These are phyloP conservation scores for Umbelopsis sp. DNA, from an alignment of 371 early-diverging fungal species.

Conservation along the genomic window DNA sequence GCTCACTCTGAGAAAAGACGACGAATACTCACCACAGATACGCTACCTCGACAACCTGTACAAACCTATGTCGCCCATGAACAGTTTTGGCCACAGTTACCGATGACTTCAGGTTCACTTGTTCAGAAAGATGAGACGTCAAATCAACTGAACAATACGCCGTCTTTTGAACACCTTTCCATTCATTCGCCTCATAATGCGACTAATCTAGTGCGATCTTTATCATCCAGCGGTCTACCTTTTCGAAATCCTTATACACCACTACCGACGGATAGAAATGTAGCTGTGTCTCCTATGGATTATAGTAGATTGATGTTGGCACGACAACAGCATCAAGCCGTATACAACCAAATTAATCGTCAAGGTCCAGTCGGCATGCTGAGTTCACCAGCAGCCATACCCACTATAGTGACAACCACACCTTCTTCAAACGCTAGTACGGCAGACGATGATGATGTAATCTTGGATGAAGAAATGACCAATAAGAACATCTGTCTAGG, in stretches of 20 bases:
- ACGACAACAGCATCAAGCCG: neutral
- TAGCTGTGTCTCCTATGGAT: neutral
- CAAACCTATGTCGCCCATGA: neutral
- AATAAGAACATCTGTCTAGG: conserved; percentile 43
- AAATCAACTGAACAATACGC: neutral
- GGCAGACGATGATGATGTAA: conserved; percentile 26
- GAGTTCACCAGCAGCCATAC: neutral
- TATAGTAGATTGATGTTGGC: neutral
- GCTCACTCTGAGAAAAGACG: conserved; percentile 16
- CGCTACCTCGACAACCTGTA: neutral
- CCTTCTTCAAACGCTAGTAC: neutral
- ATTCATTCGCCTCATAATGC: neutral
- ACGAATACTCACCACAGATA: neutral
- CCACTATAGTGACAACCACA: neutral
- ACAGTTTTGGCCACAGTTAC: neutral
- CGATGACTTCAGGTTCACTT: neutral
- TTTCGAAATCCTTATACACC: neutral
- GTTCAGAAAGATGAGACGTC: neutral
- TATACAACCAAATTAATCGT: neutral
- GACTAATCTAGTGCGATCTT: neutral
- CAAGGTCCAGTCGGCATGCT: neutral
- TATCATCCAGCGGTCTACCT: conserved; percentile 1
- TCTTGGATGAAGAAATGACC: conserved; percentile 29
- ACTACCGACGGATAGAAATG: neutral
- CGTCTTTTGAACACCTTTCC: neutral